Evolutionary conservation across 2,329 filamentous ascomycete species (phyloP).

Genomic region (Aspergillus carbonarius): DNA sequence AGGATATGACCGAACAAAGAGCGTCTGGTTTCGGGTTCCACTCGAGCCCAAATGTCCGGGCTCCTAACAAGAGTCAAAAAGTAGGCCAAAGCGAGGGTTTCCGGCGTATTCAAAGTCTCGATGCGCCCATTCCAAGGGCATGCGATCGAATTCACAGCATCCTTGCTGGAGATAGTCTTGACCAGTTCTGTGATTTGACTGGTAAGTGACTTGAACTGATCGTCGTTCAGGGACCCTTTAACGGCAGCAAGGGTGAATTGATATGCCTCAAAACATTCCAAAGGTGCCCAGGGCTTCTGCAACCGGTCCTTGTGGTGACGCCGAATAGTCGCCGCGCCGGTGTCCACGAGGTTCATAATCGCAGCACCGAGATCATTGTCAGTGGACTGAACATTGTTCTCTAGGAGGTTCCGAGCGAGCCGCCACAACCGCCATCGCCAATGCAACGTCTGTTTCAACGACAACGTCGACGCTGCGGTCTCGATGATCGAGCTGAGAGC

Average conservation of each 20-base stretch:
- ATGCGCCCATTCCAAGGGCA: conserved; percentile 39
- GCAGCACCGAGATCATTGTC: conserved; percentile 21
- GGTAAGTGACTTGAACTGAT: conserved; percentile 25
- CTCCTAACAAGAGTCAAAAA: conserved; percentile 33
- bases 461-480: conserved; percentile 29
- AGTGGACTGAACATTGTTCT: conserved; percentile 27
- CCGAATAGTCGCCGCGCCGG: conserved; percentile 31
- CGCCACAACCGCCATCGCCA: conserved; percentile 47
- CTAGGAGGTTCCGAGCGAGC: conserved; percentile 34
- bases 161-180: conserved; percentile 22
- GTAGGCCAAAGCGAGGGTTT: conserved; percentile 35
- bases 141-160: conserved; percentile 27
- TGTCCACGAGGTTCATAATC: conserved; percentile 25
- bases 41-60: conserved; percentile 29
- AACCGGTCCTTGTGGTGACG: conserved; percentile 28
- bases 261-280: conserved; percentile 41
- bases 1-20: conserved; percentile 36
- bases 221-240: conserved; percentile 22
- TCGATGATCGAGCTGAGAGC: conserved; percentile 27
- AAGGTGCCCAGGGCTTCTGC: conserved; percentile 25
- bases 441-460: conserved; percentile 30
- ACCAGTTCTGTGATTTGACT: conserved; percentile 28
- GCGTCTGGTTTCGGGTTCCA: conserved; percentile 32
- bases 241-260: conserved; percentile 31
- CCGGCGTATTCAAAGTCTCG: conserved; percentile 33